A percentile compares a stretch with the other conserved stretches of the same genome.
These are phyloP conservation scores for Drechslerella dactyloides DNA, from an alignment of 2,329 filamentous ascomycete species.

Conservation along the genomic window DNA sequence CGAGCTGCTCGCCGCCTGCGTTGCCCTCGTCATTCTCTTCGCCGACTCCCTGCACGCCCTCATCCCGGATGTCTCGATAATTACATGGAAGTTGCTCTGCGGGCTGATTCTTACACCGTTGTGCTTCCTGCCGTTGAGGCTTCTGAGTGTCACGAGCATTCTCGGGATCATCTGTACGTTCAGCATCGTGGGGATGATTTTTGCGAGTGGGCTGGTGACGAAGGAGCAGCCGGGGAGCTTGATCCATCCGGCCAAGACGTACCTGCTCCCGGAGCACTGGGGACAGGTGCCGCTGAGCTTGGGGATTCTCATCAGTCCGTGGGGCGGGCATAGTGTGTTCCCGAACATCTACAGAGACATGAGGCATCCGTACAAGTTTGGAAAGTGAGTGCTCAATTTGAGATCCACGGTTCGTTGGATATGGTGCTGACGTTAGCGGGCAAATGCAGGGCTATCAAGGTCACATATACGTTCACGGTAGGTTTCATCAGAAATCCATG, in stretches of 20 bases:
- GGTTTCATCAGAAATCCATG: constrained; percentile 55
- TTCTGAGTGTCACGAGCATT: constrained; percentile 88
- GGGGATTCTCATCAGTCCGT: constrained; percentile 65
- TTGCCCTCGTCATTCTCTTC: constrained; percentile 90
- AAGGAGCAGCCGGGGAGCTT: constrained; percentile 79
- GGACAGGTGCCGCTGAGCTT: constrained; percentile 78
- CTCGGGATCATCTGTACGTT: constrained; percentile 90
- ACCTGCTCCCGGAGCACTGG: constrained; percentile 86
- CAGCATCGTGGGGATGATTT: constrained; percentile 81
- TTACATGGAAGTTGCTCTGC: constrained; percentile 84
- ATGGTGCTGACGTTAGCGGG: constrained; percentile 1
- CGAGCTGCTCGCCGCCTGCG: constrained; percentile 84
- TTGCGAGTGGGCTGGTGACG: constrained; percentile 86
- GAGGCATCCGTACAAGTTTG: constrained; percentile 83
- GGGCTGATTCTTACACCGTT: constrained; percentile 78
- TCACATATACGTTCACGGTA: constrained; percentile 85
- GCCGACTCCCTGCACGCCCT: constrained; percentile 83
- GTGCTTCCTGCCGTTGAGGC: constrained; percentile 80
- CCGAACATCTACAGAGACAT: constrained; percentile 83
- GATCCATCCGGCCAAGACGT: constrained; percentile 76
- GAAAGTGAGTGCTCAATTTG: constrained; percentile 50
- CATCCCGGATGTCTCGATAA: constrained; percentile 72
- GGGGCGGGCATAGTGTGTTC: constrained; percentile 76
- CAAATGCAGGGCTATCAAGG: constrained; percentile 67
- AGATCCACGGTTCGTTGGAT: background rate